A percentile compares a stretch with the other conserved stretches of the same genome.
phyloP scores from a whole-genome alignment of 441 rosid species.

The Brassica hybrid region DNA sequence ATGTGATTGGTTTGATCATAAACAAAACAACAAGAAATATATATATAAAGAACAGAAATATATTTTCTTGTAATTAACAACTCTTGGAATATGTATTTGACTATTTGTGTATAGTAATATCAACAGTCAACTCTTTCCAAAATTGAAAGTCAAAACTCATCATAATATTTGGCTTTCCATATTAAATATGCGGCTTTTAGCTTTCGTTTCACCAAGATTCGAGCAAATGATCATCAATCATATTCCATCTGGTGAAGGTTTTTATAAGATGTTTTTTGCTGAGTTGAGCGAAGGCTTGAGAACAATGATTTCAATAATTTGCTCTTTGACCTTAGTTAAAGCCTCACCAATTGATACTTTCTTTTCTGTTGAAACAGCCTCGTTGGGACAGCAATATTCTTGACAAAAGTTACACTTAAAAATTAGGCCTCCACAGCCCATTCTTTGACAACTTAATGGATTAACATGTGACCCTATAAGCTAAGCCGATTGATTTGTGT shows the following conservation, averaged over 20 bases:
- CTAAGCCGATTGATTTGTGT: no score
- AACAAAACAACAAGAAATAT: not conserved
- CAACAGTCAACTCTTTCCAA: not conserved
- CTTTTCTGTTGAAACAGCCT: not conserved
- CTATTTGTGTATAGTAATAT: not conserved
- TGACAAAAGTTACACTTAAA: not conserved
- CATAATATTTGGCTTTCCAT: not conserved
- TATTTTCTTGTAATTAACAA: not conserved
- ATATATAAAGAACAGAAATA: not conserved
- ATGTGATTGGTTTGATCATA: slow-evolving; percentile 18
- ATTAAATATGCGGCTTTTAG: not conserved
- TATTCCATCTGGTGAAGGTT: slow-evolving; percentile 7
- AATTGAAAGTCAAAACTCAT: slow-evolving; percentile 1
- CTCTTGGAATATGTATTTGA: not conserved
- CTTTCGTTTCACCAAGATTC: slow-evolving; percentile 7
- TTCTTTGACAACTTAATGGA: not conserved
- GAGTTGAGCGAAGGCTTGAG: not conserved
- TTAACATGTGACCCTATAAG: not conserved
- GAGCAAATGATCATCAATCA: not conserved
- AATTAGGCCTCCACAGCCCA: not conserved
- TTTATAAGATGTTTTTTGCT: not conserved
- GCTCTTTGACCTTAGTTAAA: not conserved
- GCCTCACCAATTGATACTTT: not conserved
- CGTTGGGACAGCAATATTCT: not conserved
- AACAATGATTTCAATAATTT: not conserved